phyloP scores from a whole-genome alignment of 306 rosid species.

The Medicago ruthenica region DNA sequence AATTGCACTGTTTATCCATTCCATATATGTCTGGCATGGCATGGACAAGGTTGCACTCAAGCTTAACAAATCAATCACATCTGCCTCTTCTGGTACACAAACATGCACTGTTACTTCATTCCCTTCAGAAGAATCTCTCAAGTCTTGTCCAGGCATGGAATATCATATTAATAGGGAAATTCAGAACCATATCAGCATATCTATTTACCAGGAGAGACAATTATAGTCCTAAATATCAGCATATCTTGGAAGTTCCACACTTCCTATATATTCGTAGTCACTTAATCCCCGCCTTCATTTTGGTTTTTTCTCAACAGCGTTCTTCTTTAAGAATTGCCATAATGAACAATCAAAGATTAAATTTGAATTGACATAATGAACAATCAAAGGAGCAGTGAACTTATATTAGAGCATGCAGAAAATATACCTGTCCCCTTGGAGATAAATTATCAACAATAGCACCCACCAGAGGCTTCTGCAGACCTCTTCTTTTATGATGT shows the following conservation, averaged over 20 bases:
- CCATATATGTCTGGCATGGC: too few species aligned
- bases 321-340: too few species aligned
- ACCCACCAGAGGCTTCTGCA: slow-evolving; percentile 78
- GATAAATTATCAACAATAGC: slow-evolving; percentile 61
- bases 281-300: too few species aligned
- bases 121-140: neutral
- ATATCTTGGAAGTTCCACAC: too few species aligned
- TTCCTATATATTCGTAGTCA: too few species aligned
- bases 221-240: too few species aligned
- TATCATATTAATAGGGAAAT: neutral
- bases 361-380: neutral
- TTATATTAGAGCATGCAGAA: slow-evolving; percentile 16
- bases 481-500: slow-evolving; percentile 86
- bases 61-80: slow-evolving; percentile 45
- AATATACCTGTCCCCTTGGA: slow-evolving; percentile 74
- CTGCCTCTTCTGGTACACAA: slow-evolving; percentile 55
- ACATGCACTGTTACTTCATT: neutral
- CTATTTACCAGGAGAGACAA: too few species aligned
- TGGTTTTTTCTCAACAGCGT: too few species aligned
- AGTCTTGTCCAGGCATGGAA: slow-evolving; percentile 6
- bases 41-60: neutral
- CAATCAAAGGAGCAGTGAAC: neutral
- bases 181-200: too few species aligned
- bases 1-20: neutral
- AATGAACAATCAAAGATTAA: too few species aligned